These are phyloP conservation scores for Evernia prunastri DNA, from an alignment of 495 filamentous ascomycete genomes.

Conservation along the genomic window DNA sequence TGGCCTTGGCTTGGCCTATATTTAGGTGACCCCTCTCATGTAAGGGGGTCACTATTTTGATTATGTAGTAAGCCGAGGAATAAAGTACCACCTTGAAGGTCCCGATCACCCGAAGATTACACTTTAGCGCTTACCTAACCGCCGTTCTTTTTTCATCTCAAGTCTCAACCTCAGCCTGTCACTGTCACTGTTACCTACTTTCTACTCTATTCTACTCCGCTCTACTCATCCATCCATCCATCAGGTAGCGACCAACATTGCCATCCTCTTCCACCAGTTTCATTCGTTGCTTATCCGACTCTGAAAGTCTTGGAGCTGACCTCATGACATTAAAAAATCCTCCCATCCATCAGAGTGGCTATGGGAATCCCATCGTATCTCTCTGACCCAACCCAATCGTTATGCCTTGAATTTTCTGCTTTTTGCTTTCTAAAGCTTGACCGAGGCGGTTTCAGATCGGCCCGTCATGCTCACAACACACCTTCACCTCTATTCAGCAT, in stretches of 20 bases:
- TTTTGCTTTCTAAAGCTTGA: neutral
- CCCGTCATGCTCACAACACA: neutral
- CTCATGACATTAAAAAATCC: too few relatives aligned
- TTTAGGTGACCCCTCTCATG: too few relatives aligned
- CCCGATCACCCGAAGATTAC: neutral
- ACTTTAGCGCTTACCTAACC: neutral
- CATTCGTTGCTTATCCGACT: too few relatives aligned
- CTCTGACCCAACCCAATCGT: neutral
- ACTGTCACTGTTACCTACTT: too few relatives aligned
- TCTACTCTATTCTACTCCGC: too few relatives aligned
- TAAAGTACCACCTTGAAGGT: too few relatives aligned
- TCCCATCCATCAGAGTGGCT: neutral
- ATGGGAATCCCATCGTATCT: neutral
- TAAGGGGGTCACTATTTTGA: too few relatives aligned
- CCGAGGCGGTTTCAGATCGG: neutral
- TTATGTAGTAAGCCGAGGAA: too few relatives aligned
- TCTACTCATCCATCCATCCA: neutral
- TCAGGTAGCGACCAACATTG: neutral
- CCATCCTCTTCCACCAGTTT: too few relatives aligned
- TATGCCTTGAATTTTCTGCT: neutral
- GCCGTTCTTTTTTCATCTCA: neutral
- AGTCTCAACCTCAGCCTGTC: too few relatives aligned
- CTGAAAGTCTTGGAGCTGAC: too few relatives aligned
- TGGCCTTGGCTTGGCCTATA: too few relatives aligned
- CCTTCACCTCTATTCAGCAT: neutral